Evolutionary conservation across 345 rosid genomes (phyloP), one percentile per base, ranked within the genome.

Genomic region (Rhizophora apiculata): DNA sequence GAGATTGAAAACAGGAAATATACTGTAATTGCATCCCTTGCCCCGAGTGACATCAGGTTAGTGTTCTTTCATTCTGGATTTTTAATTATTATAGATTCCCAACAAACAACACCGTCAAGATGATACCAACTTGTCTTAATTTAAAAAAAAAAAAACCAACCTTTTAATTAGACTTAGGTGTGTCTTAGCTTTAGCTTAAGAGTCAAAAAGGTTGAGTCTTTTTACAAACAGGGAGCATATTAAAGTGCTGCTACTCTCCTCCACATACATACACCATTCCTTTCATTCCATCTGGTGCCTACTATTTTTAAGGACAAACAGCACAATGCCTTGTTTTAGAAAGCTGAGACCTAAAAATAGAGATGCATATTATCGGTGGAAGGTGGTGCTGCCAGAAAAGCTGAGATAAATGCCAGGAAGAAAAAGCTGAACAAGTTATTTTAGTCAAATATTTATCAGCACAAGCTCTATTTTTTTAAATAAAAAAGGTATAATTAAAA

Each of bases 241-340:
- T 43, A 43, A 3, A 57, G 53, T 32, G 55, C 71, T 58, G 27
- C n/a, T 2, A 46, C n/a, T 9, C 48, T 55, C 46, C 22, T 36
- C 9, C 16, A 1, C 31, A 9, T 29, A 7, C 20, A 3, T 3
- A 10, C 2, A 19, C 10, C 67, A 15, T 43, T 21, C 21, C 58
- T 71, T 70, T 65, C 63, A 59, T 68, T 71, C 79, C 27, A 52
- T 72, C 63, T 74, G 73, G 58, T 84, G 88, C 85, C 85, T 71
- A 71, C 84, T 64, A 72, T 75, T 85, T 85, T 82, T 59, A 69
- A 67, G 79, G 86, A 87, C 90, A 87, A 83, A 72, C 67, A 30
- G 79, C 88, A 82, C 80, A 75, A 82, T 74, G 63, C 85, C 78
- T 82, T 84, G 85, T 83, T 84, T 80, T 82, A 76, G 74, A 85